These are phyloP conservation scores for Fagus crenata DNA, from an alignment of 306 rosid genomes.

Conservation along the genomic window DNA sequence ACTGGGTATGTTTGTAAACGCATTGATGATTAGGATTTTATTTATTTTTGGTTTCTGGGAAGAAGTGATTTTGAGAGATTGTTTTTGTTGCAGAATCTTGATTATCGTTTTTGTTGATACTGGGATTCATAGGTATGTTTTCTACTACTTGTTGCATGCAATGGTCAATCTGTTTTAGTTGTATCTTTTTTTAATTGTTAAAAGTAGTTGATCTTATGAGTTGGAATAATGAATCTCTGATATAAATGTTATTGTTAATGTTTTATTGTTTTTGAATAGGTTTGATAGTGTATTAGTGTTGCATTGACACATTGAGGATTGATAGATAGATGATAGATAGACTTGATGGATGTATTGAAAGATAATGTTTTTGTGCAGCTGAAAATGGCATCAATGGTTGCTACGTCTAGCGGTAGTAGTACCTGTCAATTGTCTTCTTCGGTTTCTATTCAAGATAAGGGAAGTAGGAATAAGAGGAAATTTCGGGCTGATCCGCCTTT, in stretches of 20 bases:
- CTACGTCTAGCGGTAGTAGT: slow-evolving; percentile 41
- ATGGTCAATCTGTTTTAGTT: slow-evolving; percentile 36
- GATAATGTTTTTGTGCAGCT: slow-evolving; percentile 46
- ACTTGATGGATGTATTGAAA: slow-evolving; percentile 29
- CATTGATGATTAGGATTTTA: slow-evolving; percentile 27
- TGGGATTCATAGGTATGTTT: slow-evolving; percentile 46
- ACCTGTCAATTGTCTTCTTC: slow-evolving; percentile 56
- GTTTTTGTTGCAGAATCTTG: slow-evolving; percentile 35
- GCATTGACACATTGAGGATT: slow-evolving; percentile 23
- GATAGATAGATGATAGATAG: no score
- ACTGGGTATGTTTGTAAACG: slow-evolving; percentile 36
- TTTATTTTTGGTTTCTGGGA: slow-evolving; percentile 34
- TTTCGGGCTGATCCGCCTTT: slow-evolving; percentile 89
- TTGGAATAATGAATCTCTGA: slow-evolving; percentile 24
- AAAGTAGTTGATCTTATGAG: slow-evolving; percentile 31
- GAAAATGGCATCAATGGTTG: slow-evolving; percentile 78
- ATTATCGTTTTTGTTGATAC: slow-evolving; percentile 29
- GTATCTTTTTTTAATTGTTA: slow-evolving; percentile 10
- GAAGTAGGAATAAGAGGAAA: slow-evolving; percentile 89
- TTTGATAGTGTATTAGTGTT: slow-evolving; percentile 28
- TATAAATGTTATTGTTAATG: slow-evolving; percentile 19
- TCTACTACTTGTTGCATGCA: slow-evolving; percentile 40
- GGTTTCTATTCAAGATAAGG: slow-evolving; percentile 69
- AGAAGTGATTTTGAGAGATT: slow-evolving; percentile 25
- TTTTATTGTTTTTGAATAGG: not conserved